Conservation (phyloP, 2,329 filamentous ascomycete genomes). For the Ophiostoma triangulosporum region DNA sequence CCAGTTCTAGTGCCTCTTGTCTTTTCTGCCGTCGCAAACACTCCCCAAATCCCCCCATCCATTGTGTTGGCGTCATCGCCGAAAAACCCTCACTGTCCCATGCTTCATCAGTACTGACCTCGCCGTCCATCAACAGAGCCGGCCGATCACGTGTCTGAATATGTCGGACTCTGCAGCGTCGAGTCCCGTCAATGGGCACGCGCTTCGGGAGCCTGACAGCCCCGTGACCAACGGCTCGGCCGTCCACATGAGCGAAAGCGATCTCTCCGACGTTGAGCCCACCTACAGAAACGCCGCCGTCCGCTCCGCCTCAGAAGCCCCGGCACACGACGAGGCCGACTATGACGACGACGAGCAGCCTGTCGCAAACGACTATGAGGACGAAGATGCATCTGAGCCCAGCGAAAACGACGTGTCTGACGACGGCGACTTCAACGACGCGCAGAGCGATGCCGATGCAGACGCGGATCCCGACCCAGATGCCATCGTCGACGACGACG, state of each 20-base stretch:
- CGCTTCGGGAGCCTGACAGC: conserved; percentile 39
- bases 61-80: background rate
- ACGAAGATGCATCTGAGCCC: conserved; percentile 34
- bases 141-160: conserved; percentile 44
- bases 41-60: background rate
- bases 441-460: conserved; percentile 25
- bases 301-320: conserved; percentile 16
- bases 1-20: background rate
- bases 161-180: conserved; percentile 50
- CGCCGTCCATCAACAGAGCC: conserved; percentile 39
- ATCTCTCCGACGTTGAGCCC: conserved; percentile 56
- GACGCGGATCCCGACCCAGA: conserved; percentile 41
- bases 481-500: conserved; percentile 56
- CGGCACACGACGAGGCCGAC: conserved; percentile 34
- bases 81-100: conserved; percentile 18
- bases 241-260: conserved; percentile 53
- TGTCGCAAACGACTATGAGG: conserved; percentile 20
- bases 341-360: conserved; percentile 30
- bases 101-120: conserved; percentile 27
- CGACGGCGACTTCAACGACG: conserved; percentile 58
- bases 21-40: conserved; percentile 3
- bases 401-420: conserved; percentile 45
- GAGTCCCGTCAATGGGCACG: conserved; percentile 53
- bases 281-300: conserved; percentile 32
- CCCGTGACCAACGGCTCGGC: conserved; percentile 24